Conservation (phyloP, 768 basidiomycete species). For the Boletus subcaerulescens region DNA sequence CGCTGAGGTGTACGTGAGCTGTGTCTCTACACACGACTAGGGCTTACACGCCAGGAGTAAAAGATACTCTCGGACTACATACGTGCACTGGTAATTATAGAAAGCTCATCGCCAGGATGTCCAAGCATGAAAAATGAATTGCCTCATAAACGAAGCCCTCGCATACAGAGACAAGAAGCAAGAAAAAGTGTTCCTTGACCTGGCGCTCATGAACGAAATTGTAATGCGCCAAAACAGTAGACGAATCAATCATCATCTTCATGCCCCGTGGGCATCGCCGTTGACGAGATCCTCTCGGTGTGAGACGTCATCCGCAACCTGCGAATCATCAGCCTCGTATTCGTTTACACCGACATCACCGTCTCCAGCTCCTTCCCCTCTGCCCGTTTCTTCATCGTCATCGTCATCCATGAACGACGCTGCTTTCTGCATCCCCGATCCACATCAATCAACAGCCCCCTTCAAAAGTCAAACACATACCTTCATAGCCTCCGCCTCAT, state of each 20-base stretch:
- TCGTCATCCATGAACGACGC: constrained; percentile 64
- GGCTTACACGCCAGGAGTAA: no score
- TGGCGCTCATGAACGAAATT: not conserved
- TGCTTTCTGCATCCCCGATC: constrained; percentile 49
- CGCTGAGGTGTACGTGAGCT: no score
- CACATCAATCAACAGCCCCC: not conserved
- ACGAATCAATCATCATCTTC: not conserved
- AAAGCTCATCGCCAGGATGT: not conserved
- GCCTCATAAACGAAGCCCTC: not conserved
- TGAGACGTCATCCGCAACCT: not conserved
- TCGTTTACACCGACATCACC: constrained; percentile 18
- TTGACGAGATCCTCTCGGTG: constrained; percentile 12
- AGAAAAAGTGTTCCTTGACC: not conserved
- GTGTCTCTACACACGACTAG: no score
- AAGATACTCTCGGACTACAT: not conserved
- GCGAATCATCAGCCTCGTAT: not conserved
- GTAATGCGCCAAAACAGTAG: not conserved
- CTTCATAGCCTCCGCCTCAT: constrained; percentile 93
- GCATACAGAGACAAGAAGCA: not conserved
- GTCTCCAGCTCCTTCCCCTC: not conserved
- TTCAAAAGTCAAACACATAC: constrained; percentile 34
- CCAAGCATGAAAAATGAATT: not conserved
- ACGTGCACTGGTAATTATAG: not conserved
- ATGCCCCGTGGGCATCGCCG: constrained; percentile 20
- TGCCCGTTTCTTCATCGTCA: constrained; percentile 31